Evolutionary conservation across 257 asterid species (phyloP).

Genomic region (Ligustrum vulgare): DNA sequence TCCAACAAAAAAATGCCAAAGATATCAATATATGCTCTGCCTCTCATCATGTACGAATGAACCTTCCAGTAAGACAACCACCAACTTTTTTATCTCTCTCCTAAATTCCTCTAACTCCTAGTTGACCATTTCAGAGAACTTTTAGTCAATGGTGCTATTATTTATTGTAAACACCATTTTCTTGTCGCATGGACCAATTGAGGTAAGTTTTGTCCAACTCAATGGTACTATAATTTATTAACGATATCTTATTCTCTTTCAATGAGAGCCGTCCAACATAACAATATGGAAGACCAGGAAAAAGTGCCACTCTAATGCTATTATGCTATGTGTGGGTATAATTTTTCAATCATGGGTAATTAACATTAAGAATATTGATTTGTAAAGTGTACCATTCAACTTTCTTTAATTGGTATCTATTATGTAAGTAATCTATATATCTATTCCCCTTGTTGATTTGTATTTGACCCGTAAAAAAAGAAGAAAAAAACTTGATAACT

Average conservation of each 20-base stretch:
- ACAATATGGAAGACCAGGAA: conserved; percentile 29
- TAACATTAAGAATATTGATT: not conserved
- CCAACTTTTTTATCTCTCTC: not conserved
- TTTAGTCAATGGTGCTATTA: conserved; percentile 13
- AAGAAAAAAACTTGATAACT: not conserved
- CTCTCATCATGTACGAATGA: not conserved
- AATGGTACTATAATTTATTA: conserved; percentile 13
- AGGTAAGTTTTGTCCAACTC: conserved; percentile 10
- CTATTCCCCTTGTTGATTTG: not conserved
- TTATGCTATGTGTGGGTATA: not conserved
- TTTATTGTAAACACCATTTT: conserved; percentile 13
- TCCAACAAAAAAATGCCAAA: not conserved
- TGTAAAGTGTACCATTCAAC: not conserved
- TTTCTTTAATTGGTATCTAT: not conserved
- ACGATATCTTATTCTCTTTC: conserved; percentile 23
- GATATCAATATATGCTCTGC: not conserved
- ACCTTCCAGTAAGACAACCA: not conserved
- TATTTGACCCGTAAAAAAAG: not conserved
- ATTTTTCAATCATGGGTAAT: not conserved
- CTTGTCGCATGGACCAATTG: not conserved
- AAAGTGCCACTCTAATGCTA: conserved; percentile 32
- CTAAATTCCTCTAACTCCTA: conserved; percentile 1
- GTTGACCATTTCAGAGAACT: conserved; percentile 10
- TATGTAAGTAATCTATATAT: not conserved
- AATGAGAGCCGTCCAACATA: conserved; percentile 28